A percentile compares a stretch with the other conserved stretches of the same genome.
phyloP scores from a whole-genome alignment of 2,329 filamentous ascomycete genomes.

The Alternaria triticimaculans region DNA sequence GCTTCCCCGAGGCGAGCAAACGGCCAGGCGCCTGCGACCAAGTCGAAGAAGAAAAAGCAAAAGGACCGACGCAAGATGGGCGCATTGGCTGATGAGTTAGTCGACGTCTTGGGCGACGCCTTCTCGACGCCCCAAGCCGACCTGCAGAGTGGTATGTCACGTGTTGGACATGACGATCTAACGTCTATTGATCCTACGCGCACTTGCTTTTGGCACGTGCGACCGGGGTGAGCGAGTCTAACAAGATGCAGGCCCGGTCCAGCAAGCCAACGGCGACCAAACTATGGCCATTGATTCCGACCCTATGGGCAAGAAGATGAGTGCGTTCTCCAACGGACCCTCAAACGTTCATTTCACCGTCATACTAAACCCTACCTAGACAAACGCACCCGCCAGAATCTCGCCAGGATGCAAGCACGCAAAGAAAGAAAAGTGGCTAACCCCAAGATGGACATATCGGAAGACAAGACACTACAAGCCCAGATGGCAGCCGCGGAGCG shows the following conservation, averaged over 20 bases:
- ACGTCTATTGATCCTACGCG: constrained; percentile 1
- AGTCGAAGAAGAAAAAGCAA: constrained; percentile 16
- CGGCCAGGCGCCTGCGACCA: constrained; percentile 14
- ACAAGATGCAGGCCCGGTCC: not conserved
- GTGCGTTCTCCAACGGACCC: constrained; percentile 10
- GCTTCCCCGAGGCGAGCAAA: constrained; percentile 21
- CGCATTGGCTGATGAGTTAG: constrained; percentile 28
- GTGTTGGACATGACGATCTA: not conserved
- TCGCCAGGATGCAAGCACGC: constrained; percentile 27
- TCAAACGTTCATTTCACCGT: not conserved
- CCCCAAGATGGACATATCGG: constrained; percentile 6
- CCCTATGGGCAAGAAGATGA: constrained; percentile 24
- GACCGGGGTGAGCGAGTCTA: not conserved
- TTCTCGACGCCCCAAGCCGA: constrained; percentile 15
- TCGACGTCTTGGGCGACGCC: constrained; percentile 22
- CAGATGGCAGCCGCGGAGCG: constrained; percentile 24
- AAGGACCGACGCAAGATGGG: constrained; percentile 31
- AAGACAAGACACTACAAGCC: constrained; percentile 13
- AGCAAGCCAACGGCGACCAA: constrained; percentile 13
- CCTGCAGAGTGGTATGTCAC: constrained; percentile 19
- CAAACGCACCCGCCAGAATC: constrained; percentile 28
- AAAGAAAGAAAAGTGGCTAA: constrained; percentile 10
- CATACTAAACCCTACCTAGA: constrained; percentile 7
- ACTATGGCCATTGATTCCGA: constrained; percentile 17
- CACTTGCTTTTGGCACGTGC: constrained; percentile 2